Evolutionary conservation across 805 yeast genomes (phyloP), one percentile per base, ranked within the genome.

Genomic region (Starmerella asiatica): DNA sequence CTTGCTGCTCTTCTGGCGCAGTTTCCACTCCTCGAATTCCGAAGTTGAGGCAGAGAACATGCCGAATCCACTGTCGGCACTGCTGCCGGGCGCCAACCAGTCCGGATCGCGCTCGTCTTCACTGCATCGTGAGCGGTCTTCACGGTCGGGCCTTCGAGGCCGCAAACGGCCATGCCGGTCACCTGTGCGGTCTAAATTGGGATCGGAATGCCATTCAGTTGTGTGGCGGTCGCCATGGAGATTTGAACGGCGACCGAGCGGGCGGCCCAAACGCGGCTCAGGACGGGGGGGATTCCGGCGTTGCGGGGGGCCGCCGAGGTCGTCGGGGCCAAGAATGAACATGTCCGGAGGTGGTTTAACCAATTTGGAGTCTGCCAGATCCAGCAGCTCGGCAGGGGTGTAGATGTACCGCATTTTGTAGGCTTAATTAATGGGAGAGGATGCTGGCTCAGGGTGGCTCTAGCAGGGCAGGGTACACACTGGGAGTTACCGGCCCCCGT

Each of bases 1-100:
- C 36, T 29, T 18, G 34, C 5, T 29, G 29, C 12, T 21, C 34
- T n/a, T 28, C 32, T 49, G 44, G 15, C 36, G 15, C 36, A 20
- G 37, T 42, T 52, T 52, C 56, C 56, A 52, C 34, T 38, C 34
- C 48, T 52, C 56, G 37, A 52, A 52, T 38, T 51, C 54, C 18
- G 45, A 51, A 7, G 49, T 49, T n/a, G 44, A 28, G 8, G 32
- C 38, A 15, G 39, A 37, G 28, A 37, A 37, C 17, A 39, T 40
- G 17, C 34, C 42, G 9, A 44, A 19, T 11, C 42, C 50, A 21
- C 38, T 34, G 19, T 37, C 44, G 9, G 32, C 21, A 8, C 24
- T 35, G n/a, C 36, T 21, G 9, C 37, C 38, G 3, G 50, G 45
- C 21, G 41, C 53, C 24, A 46, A 44, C 51, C 51, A 48, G 36